These are phyloP conservation scores for Suillus subluteus DNA, from an alignment of 768 basidiomycete genomes.

Conservation along the genomic window DNA sequence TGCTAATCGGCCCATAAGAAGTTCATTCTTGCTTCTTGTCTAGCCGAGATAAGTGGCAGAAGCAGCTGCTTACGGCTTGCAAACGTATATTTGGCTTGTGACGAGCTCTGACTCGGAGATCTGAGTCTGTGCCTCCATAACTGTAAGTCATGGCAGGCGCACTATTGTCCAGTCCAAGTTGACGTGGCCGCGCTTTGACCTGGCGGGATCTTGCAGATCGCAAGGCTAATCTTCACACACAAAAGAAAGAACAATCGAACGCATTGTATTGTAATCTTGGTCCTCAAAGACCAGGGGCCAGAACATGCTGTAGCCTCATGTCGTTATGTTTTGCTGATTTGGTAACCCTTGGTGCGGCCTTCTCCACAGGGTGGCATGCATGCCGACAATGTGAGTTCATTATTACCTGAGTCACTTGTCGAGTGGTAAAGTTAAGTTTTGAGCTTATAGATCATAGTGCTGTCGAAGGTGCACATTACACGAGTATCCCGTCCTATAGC, in stretches of 20 bases:
- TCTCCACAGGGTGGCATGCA: slow-evolving; percentile 14
- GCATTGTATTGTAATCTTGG: slow-evolving; percentile 2
- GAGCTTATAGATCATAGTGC: slow-evolving; percentile 5
- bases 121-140: neutral
- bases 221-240: slow-evolving; percentile 26
- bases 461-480: slow-evolving; percentile 8
- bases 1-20: slow-evolving; percentile 6
- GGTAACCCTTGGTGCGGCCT: slow-evolving; percentile 17
- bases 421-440: slow-evolving; percentile 7
- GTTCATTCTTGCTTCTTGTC: neutral
- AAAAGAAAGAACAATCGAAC: slow-evolving; percentile 17
- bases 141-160: neutral
- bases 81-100: neutral
- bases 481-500: slow-evolving; percentile 2
- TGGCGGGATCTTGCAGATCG: slow-evolving; percentile 21
- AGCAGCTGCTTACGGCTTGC: neutral
- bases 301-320: slow-evolving; percentile 35
- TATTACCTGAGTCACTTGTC: slow-evolving; percentile 10
- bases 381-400: slow-evolving; percentile 23
- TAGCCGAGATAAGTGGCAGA: slow-evolving; percentile 6
- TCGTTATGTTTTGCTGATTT: slow-evolving; percentile 15
- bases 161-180: neutral
- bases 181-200: slow-evolving; percentile 14
- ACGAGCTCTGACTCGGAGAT: neutral
- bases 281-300: neutral